Percentiles rank a stretch among this genome's conserved stretches.
Conservation (phyloP, 2,329 filamentous ascomycete genomes). For the Sclerotinia nivalis region DNA sequence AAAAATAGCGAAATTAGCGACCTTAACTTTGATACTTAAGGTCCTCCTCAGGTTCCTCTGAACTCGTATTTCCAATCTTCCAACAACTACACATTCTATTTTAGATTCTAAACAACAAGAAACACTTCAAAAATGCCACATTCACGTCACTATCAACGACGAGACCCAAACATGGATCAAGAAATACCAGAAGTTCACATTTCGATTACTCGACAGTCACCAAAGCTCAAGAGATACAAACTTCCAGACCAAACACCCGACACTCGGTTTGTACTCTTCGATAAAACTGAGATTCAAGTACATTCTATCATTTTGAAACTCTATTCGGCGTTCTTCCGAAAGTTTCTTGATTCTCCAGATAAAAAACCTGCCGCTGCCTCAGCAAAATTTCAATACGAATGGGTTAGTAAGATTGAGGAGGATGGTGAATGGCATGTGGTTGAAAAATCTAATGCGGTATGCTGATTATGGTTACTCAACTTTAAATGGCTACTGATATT, state of each 20-base stretch:
- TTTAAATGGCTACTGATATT: not conserved
- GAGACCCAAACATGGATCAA: not conserved
- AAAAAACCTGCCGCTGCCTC: not conserved
- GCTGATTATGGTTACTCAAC: not conserved
- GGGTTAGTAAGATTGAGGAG: conserved; percentile 26
- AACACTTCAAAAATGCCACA: not conserved
- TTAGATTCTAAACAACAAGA: not conserved
- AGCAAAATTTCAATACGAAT: conserved; percentile 26
- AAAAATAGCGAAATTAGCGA: too few species aligned
- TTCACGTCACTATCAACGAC: too few species aligned
- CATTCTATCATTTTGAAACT: not conserved
- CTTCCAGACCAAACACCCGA: not conserved
- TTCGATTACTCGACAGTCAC: not conserved
- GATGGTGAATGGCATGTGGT: conserved; percentile 29
- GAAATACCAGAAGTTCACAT: not conserved
- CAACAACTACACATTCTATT: not conserved
- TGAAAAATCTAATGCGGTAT: not conserved
- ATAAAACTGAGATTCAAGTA: not conserved
- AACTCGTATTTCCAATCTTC: not conserved
- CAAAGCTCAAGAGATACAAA: not conserved
- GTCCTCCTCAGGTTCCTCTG: too few species aligned
- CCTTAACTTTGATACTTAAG: not conserved
- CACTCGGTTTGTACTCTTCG: not conserved
- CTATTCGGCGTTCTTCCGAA: not conserved
- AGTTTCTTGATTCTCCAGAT: conserved; percentile 10